phyloP scores from a whole-genome alignment of 257 asterid genomes.

The Solanum medicagineum region DNA sequence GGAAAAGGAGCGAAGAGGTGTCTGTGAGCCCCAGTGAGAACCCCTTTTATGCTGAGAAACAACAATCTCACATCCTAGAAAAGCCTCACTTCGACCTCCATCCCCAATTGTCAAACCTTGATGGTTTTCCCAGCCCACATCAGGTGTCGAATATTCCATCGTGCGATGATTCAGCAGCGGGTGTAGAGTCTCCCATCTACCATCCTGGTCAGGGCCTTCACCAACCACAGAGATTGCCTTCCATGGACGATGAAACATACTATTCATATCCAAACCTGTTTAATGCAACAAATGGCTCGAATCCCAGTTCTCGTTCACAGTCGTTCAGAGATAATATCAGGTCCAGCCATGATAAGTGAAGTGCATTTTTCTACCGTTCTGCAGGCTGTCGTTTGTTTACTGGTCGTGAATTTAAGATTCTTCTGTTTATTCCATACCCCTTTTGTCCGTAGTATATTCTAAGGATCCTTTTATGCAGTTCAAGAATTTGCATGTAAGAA shows the following conservation, averaged over 20 bases:
- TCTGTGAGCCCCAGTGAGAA: slow-evolving; percentile 23
- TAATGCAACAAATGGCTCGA: slow-evolving; percentile 33
- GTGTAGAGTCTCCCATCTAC: slow-evolving; percentile 12
- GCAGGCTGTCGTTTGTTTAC: neutral
- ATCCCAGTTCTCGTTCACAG: slow-evolving; percentile 18
- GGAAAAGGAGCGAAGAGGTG: slow-evolving; percentile 25
- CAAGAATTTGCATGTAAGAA: neutral
- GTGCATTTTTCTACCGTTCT: neutral
- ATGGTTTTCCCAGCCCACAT: slow-evolving; percentile 11
- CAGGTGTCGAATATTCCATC: slow-evolving; percentile 14
- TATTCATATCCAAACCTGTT: slow-evolving; percentile 83
- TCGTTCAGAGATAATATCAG: slow-evolving; percentile 36
- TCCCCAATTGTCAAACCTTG: slow-evolving; percentile 19
- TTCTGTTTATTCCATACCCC: neutral
- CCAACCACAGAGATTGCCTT: slow-evolving; percentile 67
- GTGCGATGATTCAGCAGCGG: slow-evolving; percentile 6
- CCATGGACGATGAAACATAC: slow-evolving; percentile 61
- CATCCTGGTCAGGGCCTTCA: slow-evolving; percentile 17
- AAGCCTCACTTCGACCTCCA: slow-evolving; percentile 12
- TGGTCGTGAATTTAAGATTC: neutral
- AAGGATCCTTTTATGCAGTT: neutral
- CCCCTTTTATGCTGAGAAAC: slow-evolving; percentile 33
- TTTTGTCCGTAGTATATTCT: neutral
- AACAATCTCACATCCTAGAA: slow-evolving; percentile 6
- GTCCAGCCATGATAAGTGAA: slow-evolving; percentile 14